Conservation (phyloP, 1,284 basidiomycete genomes). For the Athelia psychrophila region DNA sequence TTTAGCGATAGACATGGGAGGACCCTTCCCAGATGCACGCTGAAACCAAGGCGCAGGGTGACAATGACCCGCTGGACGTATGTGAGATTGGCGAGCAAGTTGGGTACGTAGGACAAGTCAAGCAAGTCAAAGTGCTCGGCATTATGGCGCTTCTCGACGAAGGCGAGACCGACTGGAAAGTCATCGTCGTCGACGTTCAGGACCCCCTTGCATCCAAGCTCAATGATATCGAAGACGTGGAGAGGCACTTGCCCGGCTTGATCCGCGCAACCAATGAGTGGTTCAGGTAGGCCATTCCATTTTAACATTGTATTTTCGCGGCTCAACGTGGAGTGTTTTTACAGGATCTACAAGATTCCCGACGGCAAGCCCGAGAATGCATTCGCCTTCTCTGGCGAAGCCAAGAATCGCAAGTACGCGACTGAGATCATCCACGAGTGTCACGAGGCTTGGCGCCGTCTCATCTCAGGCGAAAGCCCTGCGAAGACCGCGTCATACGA, state of each 20-base stretch:
- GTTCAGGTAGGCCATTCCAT: conserved; percentile 65
- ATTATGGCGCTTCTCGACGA: conserved; percentile 99
- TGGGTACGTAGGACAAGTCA: conserved; percentile 96
- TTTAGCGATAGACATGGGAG: conserved; percentile 86
- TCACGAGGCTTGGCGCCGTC: conserved; percentile 97
- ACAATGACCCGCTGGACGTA: conserved; percentile 99
- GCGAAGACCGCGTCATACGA: conserved; percentile 73
- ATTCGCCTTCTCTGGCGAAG: conserved; percentile 99
- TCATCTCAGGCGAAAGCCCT: conserved; percentile 79
- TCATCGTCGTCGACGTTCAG: conserved; percentile 95
- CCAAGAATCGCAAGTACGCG: conserved; percentile 99
- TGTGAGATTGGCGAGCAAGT: conserved; percentile 99
- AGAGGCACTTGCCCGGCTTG: conserved; percentile 95
- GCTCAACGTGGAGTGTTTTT: conserved; percentile 8
- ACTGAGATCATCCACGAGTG: conserved; percentile 99
- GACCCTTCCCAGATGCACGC: conserved; percentile 87
- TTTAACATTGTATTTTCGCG: conserved; percentile 3
- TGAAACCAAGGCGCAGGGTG: conserved; percentile 98
- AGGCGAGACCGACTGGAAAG: conserved; percentile 99
- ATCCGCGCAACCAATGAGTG: conserved; percentile 97
- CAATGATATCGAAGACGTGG: conserved; percentile 99
- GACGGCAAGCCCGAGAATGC: conserved; percentile 99
- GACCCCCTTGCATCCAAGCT: conserved; percentile 96
- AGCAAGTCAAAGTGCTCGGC: conserved; percentile 99
- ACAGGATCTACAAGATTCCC: conserved; percentile 95